phyloP scores from a whole-genome alignment of 441 rosid genomes.

The Pelargonium citronellum region DNA sequence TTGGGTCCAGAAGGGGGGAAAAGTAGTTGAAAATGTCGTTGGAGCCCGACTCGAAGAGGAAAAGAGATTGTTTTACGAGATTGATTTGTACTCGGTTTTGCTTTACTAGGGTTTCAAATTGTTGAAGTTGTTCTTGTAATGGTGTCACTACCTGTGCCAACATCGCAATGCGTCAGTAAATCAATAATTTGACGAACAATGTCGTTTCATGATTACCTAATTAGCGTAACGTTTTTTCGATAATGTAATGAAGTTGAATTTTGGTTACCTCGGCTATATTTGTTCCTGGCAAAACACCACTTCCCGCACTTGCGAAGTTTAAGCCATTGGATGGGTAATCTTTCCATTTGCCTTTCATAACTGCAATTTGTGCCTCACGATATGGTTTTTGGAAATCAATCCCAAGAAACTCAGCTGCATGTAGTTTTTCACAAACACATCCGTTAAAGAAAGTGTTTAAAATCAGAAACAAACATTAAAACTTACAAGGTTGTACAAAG shows the following conservation, averaged over 20 bases:
- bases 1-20: slow-evolving; percentile 25
- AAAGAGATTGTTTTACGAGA: slow-evolving; percentile 29
- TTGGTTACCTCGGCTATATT: slow-evolving; percentile 35
- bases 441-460: neutral
- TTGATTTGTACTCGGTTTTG: slow-evolving; percentile 30
- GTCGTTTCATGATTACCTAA: neutral
- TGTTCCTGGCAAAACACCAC: slow-evolving; percentile 50
- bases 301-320: slow-evolving; percentile 70
- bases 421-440: neutral
- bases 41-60: slow-evolving; percentile 56
- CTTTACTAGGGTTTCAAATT: slow-evolving; percentile 39
- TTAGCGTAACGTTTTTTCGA: neutral
- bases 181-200: neutral
- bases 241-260: neutral
- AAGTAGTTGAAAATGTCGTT: slow-evolving; percentile 56
- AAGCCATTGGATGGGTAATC: slow-evolving; percentile 49
- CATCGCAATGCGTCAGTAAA: neutral
- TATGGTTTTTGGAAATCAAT: slow-evolving; percentile 46
- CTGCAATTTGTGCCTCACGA: slow-evolving; percentile 33
- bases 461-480: too few species aligned
- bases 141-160: slow-evolving; percentile 39
- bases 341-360: slow-evolving; percentile 36
- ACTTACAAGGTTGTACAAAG: too few species aligned
- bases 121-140: slow-evolving; percentile 46
- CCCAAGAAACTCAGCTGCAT: slow-evolving; percentile 45